Evolutionary conservation across 2,329 filamentous ascomycete species (phyloP), one percentile per base, ranked within the genome.

Genomic region (Exophiala alcalophila): DNA sequence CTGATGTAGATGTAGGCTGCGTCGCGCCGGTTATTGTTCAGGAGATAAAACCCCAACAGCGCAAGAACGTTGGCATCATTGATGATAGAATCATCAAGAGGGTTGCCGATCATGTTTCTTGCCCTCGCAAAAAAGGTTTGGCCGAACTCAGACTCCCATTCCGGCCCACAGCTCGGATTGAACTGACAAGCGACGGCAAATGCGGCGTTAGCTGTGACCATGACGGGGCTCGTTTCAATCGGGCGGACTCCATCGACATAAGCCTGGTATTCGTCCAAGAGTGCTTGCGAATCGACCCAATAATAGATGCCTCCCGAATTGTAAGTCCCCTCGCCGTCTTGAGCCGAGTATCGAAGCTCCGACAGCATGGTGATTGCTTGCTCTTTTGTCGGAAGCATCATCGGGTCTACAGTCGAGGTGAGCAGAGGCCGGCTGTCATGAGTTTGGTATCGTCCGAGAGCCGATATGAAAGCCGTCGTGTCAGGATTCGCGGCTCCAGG

Each of bases 1-100:
- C 66, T 65, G 19, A 74, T 59, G 44, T 68, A 70, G 50, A 71
- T 66, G 52, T 70, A 74, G 0, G 72, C 72, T 2, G 68, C 65
- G 44, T 76, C 73, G 23, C 69, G 60, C 3, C 70, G 65, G 53
- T 73, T 72, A 52, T 67, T 68, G 57, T 76, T 72, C 20, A 74
- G 56, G 12, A 74, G 59, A 51, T 74, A 76, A 36, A 73, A 61
- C 5, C 67, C 66, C 66, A 75, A 70, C 40, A 76, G 58, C 2
- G 66, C 66, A 20, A 76, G 57, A 1, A 66, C 61, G 0, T 69
- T 62, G 2, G 74, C 66, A 36, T 74, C 70, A 27, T 61, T 60
- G n/a, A 68, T 63, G 10, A 64, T 67, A 44, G 64, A 63, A 0
- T 60, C 62, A 2, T 74, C 70, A 15, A 74, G 63, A 0, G 70